Percentiles rank a stretch among this genome's conserved stretches.
phyloP scores from a whole-genome alignment of 345 rosid genomes.

The Salix suchowensis region DNA sequence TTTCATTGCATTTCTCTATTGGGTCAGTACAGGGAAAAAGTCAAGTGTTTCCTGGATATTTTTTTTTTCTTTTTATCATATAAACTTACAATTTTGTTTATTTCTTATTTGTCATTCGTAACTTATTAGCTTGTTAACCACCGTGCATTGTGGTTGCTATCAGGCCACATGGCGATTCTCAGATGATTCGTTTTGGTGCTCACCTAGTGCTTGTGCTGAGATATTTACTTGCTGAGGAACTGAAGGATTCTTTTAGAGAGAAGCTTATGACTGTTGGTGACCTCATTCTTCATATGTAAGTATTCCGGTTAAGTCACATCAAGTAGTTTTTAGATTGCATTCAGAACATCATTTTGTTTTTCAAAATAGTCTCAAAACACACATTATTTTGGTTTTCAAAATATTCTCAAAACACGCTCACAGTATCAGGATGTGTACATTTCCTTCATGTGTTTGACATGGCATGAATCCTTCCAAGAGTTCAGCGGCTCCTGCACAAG shows the following conservation, averaged over 20 bases:
- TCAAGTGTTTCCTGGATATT: not conserved
- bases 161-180: constrained; percentile 98
- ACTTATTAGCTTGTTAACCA: constrained; percentile 12
- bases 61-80: not conserved
- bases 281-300: constrained; percentile 85
- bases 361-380: not conserved
- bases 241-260: constrained; percentile 68
- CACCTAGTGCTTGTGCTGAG: constrained; percentile 93
- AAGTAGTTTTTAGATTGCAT: too few species aligned
- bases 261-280: constrained; percentile 89
- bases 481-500: too few species aligned
- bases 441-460: not conserved
- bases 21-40: not conserved
- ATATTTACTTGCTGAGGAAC: constrained; percentile 62
- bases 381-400: not conserved
- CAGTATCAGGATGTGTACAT: constrained; percentile 5
- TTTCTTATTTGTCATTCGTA: not conserved
- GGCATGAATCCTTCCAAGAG: not conserved
- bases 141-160: constrained; percentile 15
- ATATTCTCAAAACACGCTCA: not conserved
- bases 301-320: not conserved
- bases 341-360: not conserved
- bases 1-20: not conserved
- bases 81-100: not conserved
- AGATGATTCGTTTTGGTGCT: constrained; percentile 93